phyloP scores from a whole-genome alignment of 768 basidiomycete species.

The Coprinellus micaceus region DNA sequence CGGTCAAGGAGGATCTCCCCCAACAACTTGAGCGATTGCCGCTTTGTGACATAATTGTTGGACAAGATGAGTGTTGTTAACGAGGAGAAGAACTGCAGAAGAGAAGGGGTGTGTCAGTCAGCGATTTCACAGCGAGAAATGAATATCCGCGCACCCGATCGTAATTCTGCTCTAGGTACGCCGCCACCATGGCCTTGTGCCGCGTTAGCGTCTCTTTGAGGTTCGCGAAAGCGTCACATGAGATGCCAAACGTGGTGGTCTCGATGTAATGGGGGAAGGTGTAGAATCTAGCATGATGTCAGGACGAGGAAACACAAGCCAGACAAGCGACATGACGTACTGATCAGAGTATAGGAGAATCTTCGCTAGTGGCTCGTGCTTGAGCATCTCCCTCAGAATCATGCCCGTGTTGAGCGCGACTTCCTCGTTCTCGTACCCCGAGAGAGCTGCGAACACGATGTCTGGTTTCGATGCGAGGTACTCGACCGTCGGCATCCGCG shows the following conservation, averaged over 20 bases:
- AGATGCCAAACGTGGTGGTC: slow-evolving; percentile 95
- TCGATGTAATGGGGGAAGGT: slow-evolving; percentile 96
- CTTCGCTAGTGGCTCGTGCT: slow-evolving; percentile 88
- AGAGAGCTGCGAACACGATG: slow-evolving; percentile 76
- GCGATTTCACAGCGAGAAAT: slow-evolving; percentile 3
- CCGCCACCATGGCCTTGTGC: slow-evolving; percentile 97
- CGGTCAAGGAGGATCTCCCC: slow-evolving; percentile 98
- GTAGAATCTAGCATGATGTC: slow-evolving; percentile 68
- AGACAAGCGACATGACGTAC: slow-evolving; percentile 46
- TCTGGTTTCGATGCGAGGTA: slow-evolving; percentile 77
- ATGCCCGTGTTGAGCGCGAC: slow-evolving; percentile 96
- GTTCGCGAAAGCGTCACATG: slow-evolving; percentile 96
- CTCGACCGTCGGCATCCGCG: slow-evolving; percentile 94
- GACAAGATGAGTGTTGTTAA: slow-evolving; percentile 93
- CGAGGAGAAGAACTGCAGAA: slow-evolving; percentile 83
- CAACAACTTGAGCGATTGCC: slow-evolving; percentile 95
- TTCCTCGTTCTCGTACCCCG: slow-evolving; percentile 94
- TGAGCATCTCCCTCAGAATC: slow-evolving; percentile 95
- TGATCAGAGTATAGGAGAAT: slow-evolving; percentile 89
- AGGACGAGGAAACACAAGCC: slow-evolving; percentile 4
- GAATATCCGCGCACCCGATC: slow-evolving; percentile 63
- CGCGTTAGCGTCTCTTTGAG: slow-evolving; percentile 95
- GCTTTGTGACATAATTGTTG: slow-evolving; percentile 97
- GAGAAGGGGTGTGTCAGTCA: slow-evolving; percentile 8
- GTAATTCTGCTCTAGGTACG: slow-evolving; percentile 95